Evolutionary conservation across 1,139 yeast genomes (phyloP), one percentile per base, ranked within the genome.

Genomic region (Taphrina wiesneri): DNA sequence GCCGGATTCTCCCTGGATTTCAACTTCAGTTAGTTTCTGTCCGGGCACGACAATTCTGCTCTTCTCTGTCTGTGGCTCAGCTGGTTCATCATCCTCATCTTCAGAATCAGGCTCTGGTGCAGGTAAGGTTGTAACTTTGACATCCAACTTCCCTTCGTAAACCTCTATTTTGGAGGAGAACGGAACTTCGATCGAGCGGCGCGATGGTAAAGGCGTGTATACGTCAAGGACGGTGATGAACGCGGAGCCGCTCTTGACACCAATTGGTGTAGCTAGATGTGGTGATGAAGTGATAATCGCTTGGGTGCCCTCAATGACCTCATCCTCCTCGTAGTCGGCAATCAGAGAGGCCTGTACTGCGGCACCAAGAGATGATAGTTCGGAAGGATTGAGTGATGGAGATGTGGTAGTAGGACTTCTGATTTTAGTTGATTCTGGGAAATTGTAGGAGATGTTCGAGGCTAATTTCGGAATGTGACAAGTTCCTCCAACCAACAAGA

Each of bases 311-410:
- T 91, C 96, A 66, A 82, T 81, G 73, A 93, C 83, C 79, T 92
- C 98, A 65, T 88, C 95, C 68, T 83, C 90, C 74, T 92, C 98
- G 73, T 87, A 90, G 65, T 85, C 81, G 73, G 90, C 89, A 71
- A 92, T 83, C 76, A 95, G 81, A 51, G 96, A 85, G 63, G 97
- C 99, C 82, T 95, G 99, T 76, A 93, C 83, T 69, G 99, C 97
- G 70, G 97, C 96, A 79, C 99, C 99, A 76, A 96, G 88, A 71
- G 96, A 87, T 71, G 88, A 82, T 74, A 91, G 83, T 80, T 95
- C 99, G 74, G 90, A 85, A 69, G 99, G 97, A 80, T 88, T 86
- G 69, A 87, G 75, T 67, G 96, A 91, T 78, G 88, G 88, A 70
- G 88, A 72, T 76, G 87, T 91, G 68, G 83, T 75, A 32, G 89